Evolutionary conservation across 2,329 filamentous ascomycete genomes (phyloP), one percentile per base, ranked within the genome.

Genomic region (Sporothrix protearum): DNA sequence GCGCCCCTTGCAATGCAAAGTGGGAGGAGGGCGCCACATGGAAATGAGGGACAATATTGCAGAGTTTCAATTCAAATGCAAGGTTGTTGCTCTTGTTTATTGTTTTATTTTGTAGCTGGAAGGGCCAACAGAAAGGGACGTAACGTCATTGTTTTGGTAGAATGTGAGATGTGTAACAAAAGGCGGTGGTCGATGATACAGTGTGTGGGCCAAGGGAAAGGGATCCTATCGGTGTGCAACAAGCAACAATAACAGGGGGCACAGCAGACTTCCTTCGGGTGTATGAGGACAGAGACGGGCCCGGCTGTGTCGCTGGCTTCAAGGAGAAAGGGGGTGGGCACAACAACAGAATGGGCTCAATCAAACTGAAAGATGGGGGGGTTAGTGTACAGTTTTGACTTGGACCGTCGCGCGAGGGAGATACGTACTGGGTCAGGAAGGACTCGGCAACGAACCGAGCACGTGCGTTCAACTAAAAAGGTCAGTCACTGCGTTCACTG

Each of bases 401-500:
- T 1, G 8, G n/a, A n/a, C n/a, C n/a, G n/a, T n/a, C 42, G 42
- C 1, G n/a, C 1, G 53, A 45, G 6, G 10, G 1, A 9, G 45
- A 36, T 19, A 61, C 74, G 1, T 71, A 80, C 79, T 59, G 95
- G 96, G 95, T 97, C 82, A 99, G 84, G 87, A 99, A 99, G 73
- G 96, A 97, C 83, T 99, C 96, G 64, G 96, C 96, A 68, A 99
- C 95, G 80, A 98, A 99, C 85, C 96, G 91, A 80, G 96, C 96
- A 82, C 96, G 88, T 71, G 96, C 94, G 81, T 99, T 99, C 80
- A 99, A 85, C 95, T 97, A 78, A 8, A 9, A 63, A 12, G 59
- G 16, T 69, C 16, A 42, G 47, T 55, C 42, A 16, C n/a, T n/a
- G n/a, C n/a, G n/a, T n/a, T n/a, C n/a, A n/a, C n/a, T n/a, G n/a